Base-by-base conservation (phyloP, 805 yeast species). In the Yamadazyma paraphyllophila region DNA sequence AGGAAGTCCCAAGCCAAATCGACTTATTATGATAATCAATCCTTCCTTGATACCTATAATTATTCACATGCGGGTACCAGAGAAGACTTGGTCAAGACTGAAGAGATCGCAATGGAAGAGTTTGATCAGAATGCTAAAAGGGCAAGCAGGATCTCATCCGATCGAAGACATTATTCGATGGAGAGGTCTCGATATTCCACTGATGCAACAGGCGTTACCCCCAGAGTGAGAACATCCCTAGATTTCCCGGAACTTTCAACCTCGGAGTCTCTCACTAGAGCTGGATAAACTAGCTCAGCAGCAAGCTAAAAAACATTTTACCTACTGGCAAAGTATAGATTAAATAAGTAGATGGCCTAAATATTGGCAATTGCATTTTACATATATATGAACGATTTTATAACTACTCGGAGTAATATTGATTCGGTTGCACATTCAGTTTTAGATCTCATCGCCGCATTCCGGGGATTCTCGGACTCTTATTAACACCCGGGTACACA, bases 101-200 rank as follows among this genome's bases (percentile, higher is more conserved):
- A 77, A 52, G 82, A 77, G 48, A 77, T 78, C 45, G 74, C 76
- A 26, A 58, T 78, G 73, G 74, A 75, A 25, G 71, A 70, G 7
- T 60, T 72, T 40, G 54, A 51, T 20, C 47, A 59, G 10, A 64
- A 63, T 41, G 55, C 51, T 41, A 44, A 49, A 26, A 49, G 47
- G 16, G 63, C 61, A 1, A 45, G 57, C 8, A 48, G 65, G 36
- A 63, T 62, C 12, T 58, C 62, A 4, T 44, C 46, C 13, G 55
- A 51, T 15, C 46, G 48, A 15, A 46, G 37, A 31, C 36, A 51
- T 25, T 38, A 32, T 36, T 48, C 49, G 2, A 8, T 13, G 14
- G 50, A 50, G 13, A 39, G 43, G n/a, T 15, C 36, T 6, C 34
- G 54, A 39, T 47, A 42, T 13, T 36, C 45, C 1, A 5, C 34